Evolutionary conservation across 192 early-diverging fungal species (phyloP), one percentile per base, ranked within the genome.

Genomic region (Allomyces javanicus): DNA sequence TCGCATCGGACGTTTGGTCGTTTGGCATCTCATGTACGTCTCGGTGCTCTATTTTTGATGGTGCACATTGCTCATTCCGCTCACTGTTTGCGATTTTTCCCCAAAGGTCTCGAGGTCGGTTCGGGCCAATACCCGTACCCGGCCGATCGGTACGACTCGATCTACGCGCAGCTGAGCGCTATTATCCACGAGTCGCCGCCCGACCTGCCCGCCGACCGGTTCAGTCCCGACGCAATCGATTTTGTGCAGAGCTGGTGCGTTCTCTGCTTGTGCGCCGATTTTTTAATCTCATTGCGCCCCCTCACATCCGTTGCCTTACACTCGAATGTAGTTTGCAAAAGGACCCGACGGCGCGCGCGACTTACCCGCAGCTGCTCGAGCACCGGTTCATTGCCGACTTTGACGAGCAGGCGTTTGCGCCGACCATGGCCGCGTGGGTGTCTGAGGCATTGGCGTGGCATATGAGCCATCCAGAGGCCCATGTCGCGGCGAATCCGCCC

Each of bases 1-100:
- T 92, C 1, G 82, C 88, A 44, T 93, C 92, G 9, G 94, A 97
- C 71, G 86, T 97, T 21, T 97, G 94, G 94, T 89, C 88, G 12
- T 78, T 97, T 25, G 94, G 94, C 11, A 71, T 97, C 24, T 85
- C 91, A 11, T 77, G 93, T 40, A 9, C 33, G 33, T 40, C 33
- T 0, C 33, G 7, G 3, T 9, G 9, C n/a, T 40, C 5, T 7
- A 40, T 9, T 40, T 9, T 9, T 9, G 33, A 40, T 7, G 33
- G 33, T 9, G 33, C 33, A 3, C 4, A 40, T 40, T n/a, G n/a
- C n/a, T 40, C 33, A 40, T 40, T 40, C 9, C 33, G 33, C 33
- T 40, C 33, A 40, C 33, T 3, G 26, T 4, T 27, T 40, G 2
- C 9, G 7, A 40, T 9, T 40, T 40, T 9, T 40, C 33, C 7